Conservation (phyloP, 2,329 filamentous ascomycete species). For the Fonsecaea multimorphosa region DNA sequence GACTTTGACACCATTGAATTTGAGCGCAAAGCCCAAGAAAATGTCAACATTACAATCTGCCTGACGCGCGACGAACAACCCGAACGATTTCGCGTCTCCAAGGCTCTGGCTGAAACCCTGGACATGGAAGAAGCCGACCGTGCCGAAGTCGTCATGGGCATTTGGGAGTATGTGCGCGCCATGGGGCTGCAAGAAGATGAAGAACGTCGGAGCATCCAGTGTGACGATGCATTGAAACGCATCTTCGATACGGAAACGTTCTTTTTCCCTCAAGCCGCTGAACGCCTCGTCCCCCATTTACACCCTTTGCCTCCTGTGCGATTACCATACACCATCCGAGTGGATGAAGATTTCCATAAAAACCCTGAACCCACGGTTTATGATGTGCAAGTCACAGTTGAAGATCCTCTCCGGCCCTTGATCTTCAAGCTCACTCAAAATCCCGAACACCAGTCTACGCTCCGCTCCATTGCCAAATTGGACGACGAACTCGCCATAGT, state of each 20-base stretch:
- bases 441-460: conserved; percentile 70
- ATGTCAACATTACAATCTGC: conserved; percentile 87
- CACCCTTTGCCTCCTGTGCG: conserved; percentile 79
- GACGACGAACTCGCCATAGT: conserved; percentile 87
- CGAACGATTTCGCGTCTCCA: conserved; percentile 81
- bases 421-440: conserved; percentile 71
- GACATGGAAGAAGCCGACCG: conserved; percentile 87
- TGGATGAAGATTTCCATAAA: conserved; percentile 79
- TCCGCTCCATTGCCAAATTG: conserved; percentile 75
- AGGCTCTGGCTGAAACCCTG: conserved; percentile 79
- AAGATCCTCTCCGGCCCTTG: conserved; percentile 74
- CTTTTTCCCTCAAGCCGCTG: conserved; percentile 83
- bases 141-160: conserved; percentile 83
- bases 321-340: conserved; percentile 89
- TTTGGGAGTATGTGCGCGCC: conserved; percentile 93
- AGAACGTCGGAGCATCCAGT: conserved; percentile 89
- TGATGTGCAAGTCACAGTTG: conserved; percentile 82
- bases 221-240: conserved; percentile 82
- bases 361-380: conserved; percentile 82
- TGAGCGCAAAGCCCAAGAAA: conserved; percentile 89
- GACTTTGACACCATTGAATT: conserved; percentile 94
- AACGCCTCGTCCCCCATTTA: conserved; percentile 79
- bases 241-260: conserved; percentile 77
- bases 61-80: conserved; percentile 82
- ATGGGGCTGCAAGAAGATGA: conserved; percentile 91